phyloP scores from a whole-genome alignment of 139 green algal species.

The Deuterostichococcus epilithicus region DNA sequence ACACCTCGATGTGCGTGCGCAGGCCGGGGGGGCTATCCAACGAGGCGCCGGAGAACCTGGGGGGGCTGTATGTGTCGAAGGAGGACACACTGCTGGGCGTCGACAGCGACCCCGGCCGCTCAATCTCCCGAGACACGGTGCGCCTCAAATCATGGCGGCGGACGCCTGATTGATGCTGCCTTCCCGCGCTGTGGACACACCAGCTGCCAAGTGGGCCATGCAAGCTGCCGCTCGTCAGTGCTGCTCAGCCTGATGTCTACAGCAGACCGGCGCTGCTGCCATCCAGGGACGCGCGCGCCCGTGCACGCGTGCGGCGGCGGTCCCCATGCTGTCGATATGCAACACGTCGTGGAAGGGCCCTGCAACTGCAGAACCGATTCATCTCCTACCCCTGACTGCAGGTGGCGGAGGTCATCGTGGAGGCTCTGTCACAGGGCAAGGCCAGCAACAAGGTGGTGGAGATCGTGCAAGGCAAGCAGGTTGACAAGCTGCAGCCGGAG shows the following conservation, averaged over 20 bases:
- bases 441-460: conserved; percentile 65
- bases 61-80: conserved; percentile 33
- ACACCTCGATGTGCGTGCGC: neutral
- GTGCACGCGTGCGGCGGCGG: too few relatives aligned
- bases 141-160: neutral
- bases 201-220: neutral
- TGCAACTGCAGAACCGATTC: neutral
- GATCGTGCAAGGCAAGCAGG: conserved; percentile 43
- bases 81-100: conserved; percentile 59
- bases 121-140: conserved; percentile 55
- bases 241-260: too few relatives aligned
- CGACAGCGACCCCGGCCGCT: conserved; percentile 33
- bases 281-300: too few relatives aligned
- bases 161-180: neutral
- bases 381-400: conserved; percentile 11
- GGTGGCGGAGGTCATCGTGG: conserved; percentile 61
- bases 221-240: too few relatives aligned
- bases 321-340: too few relatives aligned
- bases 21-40: conserved; percentile 21
- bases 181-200: neutral
- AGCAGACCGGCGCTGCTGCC: too few relatives aligned
- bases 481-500: neutral
- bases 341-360: too few relatives aligned
- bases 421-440: conserved; percentile 41
- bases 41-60: conserved; percentile 24